phyloP scores from a whole-genome alignment of 2,329 filamentous ascomycete species.

The Neofusicoccum sp. region DNA sequence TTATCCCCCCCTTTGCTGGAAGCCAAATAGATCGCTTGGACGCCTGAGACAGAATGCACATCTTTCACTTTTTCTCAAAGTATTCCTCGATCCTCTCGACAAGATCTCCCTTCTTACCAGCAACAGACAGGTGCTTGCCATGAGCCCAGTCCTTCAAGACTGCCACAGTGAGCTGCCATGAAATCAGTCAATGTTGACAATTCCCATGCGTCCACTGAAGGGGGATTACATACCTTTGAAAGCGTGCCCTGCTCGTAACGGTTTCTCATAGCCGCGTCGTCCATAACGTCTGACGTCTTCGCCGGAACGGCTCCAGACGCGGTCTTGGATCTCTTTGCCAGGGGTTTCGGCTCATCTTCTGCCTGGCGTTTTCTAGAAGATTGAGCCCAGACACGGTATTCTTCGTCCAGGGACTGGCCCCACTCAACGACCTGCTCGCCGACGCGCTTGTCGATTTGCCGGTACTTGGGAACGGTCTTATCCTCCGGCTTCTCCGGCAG shows the following conservation, averaged over 20 bases:
- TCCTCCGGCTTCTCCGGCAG: constrained; percentile 73
- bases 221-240: constrained; percentile 34
- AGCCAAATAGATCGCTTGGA: not conserved
- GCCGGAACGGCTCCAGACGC: constrained; percentile 25
- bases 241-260: constrained; percentile 45
- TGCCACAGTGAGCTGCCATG: constrained; percentile 31
- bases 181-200: not conserved
- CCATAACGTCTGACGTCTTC: constrained; percentile 33
- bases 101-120: constrained; percentile 39
- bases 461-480: constrained; percentile 78
- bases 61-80: constrained; percentile 34
- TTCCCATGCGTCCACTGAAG: not conserved
- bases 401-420: constrained; percentile 65
- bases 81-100: constrained; percentile 36
- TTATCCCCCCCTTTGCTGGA: not conserved
- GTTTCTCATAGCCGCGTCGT: constrained; percentile 43
- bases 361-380: constrained; percentile 36
- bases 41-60: not conserved
- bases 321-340: constrained; percentile 48
- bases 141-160: constrained; percentile 33
- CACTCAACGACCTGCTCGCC: constrained; percentile 77
- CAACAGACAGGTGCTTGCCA: constrained; percentile 25
- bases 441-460: constrained; percentile 84
- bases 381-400: constrained; percentile 44
- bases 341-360: constrained; percentile 23